These are phyloP conservation scores for Populus deltoides DNA, from an alignment of 345 rosid genomes.

Conservation along the genomic window DNA sequence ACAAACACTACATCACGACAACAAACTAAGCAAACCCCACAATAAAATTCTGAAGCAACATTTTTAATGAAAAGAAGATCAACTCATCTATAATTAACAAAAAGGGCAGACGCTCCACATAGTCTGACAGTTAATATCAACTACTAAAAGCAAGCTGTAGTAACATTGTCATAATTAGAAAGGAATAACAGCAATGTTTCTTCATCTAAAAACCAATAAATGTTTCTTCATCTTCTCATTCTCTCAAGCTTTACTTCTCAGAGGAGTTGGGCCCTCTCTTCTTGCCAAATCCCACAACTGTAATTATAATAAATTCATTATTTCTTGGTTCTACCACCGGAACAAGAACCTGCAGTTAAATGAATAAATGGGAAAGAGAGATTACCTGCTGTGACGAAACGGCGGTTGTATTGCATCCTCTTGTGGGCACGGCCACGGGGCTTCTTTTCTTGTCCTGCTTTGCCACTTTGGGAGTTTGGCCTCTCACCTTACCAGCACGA, in stretches of 20 bases:
- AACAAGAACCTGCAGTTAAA: neutral
- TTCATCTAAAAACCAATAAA: constrained; percentile 1
- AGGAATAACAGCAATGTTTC: neutral
- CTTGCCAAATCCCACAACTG: constrained; percentile 94
- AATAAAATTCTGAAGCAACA: neutral
- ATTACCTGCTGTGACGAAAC: constrained; percentile 81
- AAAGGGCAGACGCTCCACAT: constrained; percentile 6
- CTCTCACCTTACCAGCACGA: constrained; percentile 86
- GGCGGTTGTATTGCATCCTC: constrained; percentile 84
- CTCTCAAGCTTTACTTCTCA: constrained; percentile 57
- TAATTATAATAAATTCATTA: neutral
- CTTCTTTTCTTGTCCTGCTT: constrained; percentile 84
- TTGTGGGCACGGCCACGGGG: constrained; percentile 83
- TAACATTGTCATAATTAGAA: neutral
- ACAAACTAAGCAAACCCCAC: neutral
- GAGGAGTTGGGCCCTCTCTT: constrained; percentile 97
- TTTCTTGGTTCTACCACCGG: neutral
- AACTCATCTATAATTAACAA: constrained; percentile 8
- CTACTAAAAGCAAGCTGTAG: neutral
- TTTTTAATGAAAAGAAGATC: neutral
- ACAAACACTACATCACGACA: neutral
- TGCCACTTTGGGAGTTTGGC: constrained; percentile 80
- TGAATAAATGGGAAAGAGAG: neutral
- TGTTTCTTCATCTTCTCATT: constrained; percentile 3
- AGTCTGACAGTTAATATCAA: constrained; percentile 8